Conservation (phyloP, 192 early-diverging fungal species). For the Gorgonomyces haynaldii region DNA sequence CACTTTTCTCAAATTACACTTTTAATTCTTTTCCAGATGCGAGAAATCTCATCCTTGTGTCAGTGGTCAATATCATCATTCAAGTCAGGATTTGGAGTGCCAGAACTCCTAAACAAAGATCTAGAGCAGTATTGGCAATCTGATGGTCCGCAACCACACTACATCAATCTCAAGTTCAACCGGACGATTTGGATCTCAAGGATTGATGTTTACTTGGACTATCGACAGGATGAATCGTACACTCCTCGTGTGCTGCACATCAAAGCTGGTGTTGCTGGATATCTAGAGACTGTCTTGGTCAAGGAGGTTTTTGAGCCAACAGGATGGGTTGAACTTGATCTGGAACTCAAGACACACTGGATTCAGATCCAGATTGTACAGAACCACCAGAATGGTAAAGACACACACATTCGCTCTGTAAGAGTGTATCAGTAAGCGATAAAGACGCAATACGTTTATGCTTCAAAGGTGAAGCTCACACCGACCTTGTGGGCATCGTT, state of each 20-base stretch:
- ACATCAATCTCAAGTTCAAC: slow-evolving; percentile 60
- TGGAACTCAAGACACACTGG: slow-evolving; percentile 42
- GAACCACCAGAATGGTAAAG: slow-evolving; percentile 74
- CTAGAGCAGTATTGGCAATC: slow-evolving; percentile 13
- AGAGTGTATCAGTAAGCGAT: too few relatives aligned
- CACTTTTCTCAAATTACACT: too few relatives aligned
- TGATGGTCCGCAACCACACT: slow-evolving; percentile 62
- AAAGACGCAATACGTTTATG: slow-evolving; percentile 60
- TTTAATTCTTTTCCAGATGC: too few relatives aligned
- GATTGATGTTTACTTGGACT: slow-evolving; percentile 48
- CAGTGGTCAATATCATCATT: too few relatives aligned
- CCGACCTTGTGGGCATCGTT: slow-evolving; percentile 96
- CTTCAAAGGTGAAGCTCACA: slow-evolving; percentile 78
- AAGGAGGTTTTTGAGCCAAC: slow-evolving; percentile 43
- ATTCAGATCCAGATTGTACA: slow-evolving; percentile 58
- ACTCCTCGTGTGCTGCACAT: slow-evolving; percentile 56
- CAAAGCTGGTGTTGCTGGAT: slow-evolving; percentile 47
- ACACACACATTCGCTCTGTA: slow-evolving; percentile 77
- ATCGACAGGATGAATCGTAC: slow-evolving; percentile 72
- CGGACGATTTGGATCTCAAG: slow-evolving; percentile 40
- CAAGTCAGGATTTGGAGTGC: too few relatives aligned
- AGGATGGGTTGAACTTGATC: slow-evolving; percentile 59
- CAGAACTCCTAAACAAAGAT: too few relatives aligned
- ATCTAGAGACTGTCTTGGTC: too few relatives aligned
- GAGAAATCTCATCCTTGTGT: too few relatives aligned